phyloP scores from a whole-genome alignment of 805 yeast genomes.

The Starmera quercuum region DNA sequence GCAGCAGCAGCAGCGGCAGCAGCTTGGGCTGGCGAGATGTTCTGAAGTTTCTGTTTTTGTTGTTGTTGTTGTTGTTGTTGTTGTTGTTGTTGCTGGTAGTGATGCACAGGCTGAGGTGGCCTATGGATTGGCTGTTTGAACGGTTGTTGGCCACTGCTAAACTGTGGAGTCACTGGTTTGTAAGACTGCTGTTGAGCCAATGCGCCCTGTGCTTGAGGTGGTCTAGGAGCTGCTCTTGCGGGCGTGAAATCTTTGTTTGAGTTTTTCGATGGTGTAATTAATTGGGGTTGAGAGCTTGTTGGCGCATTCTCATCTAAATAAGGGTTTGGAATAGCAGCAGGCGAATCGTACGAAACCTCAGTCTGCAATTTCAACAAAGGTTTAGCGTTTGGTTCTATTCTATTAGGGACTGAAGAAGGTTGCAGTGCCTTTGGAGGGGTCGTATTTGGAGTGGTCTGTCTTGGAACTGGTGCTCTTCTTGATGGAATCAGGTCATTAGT shows the following conservation, averaged over 20 bases:
- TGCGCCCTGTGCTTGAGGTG: conserved; percentile 17
- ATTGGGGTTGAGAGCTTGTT: neutral
- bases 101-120: conserved; percentile 9
- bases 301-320: conserved; percentile 7
- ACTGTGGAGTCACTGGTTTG: conserved; percentile 15
- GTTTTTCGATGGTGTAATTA: conserved; percentile 5
- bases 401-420: neutral
- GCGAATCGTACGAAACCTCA: conserved; percentile 2
- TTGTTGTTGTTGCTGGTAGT: conserved; percentile 18
- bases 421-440: conserved; percentile 1
- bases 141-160: conserved; percentile 2
- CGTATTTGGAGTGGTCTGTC: conserved; percentile 4
- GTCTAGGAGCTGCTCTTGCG: conserved; percentile 22
- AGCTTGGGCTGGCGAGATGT: conserved; percentile 20
- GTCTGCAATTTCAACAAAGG: conserved; percentile 1
- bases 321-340: conserved; percentile 17
- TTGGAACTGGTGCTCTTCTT: conserved; percentile 48
- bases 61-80: conserved; percentile 21
- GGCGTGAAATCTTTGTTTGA: conserved; percentile 9
- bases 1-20: conserved; percentile 26
- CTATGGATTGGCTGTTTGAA: conserved; percentile 1
- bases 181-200: conserved; percentile 7
- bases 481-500: conserved; percentile 34
- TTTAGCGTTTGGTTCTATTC: neutral
- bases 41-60: conserved; percentile 5